Evolutionary conservation across 495 filamentous ascomycete species (phyloP).

Genomic region (Alectoria sarmentosa): DNA sequence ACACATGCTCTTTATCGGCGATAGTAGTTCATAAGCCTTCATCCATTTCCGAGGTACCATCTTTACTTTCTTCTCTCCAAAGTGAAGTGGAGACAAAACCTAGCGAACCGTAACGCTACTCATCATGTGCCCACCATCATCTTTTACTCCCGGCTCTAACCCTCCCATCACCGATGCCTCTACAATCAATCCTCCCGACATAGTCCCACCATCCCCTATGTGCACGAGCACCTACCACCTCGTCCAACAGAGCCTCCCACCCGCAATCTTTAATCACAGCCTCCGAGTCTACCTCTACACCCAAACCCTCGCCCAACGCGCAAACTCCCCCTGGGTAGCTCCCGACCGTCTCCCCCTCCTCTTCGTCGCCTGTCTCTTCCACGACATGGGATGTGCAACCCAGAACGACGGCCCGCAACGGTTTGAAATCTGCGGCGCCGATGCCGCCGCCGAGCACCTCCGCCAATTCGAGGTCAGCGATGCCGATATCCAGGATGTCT

Average conservation of each 20-base stretch:
- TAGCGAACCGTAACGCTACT: neutral
- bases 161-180: neutral
- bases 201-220: neutral
- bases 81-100: too few species aligned
- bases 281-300: conserved; percentile 40
- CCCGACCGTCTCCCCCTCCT: conserved; percentile 26
- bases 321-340: conserved; percentile 18
- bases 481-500: conserved; percentile 34
- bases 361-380: conserved; percentile 39
- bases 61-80: too few species aligned
- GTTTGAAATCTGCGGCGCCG: conserved; percentile 43
- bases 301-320: conserved; percentile 27
- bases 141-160: neutral
- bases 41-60: too few species aligned
- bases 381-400: conserved; percentile 39
- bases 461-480: conserved; percentile 26
- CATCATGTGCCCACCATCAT: conserved; percentile 18
- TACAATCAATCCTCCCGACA: neutral
- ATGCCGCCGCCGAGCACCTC: conserved; percentile 34
- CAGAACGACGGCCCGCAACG: conserved; percentile 35
- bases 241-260: conserved; percentile 31
- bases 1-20: too few species aligned
- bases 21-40: too few species aligned
- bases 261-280: conserved; percentile 41
- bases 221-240: conserved; percentile 25